Percentiles rank a stretch among this genome's conserved stretches.
phyloP scores from a whole-genome alignment of 495 filamentous ascomycete species.

The Trichoderma erinaceum region DNA sequence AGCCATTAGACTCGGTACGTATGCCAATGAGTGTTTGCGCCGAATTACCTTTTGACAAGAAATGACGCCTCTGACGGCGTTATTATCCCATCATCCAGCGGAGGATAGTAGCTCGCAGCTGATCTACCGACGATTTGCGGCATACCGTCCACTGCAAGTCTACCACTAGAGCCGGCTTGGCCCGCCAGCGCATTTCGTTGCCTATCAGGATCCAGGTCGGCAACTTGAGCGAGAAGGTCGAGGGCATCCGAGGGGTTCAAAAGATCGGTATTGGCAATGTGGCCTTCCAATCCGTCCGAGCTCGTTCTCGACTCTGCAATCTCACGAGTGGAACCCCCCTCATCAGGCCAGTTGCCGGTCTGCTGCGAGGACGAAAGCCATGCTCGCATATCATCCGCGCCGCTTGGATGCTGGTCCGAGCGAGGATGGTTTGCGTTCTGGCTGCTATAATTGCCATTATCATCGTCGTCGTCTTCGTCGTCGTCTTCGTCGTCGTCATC shows the following conservation, averaged over 20 bases:
- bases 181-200: constrained; percentile 15
- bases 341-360: neutral
- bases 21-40: neutral
- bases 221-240: constrained; percentile 42
- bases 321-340: constrained; percentile 1
- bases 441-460: neutral
- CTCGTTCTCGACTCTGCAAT: constrained; percentile 8
- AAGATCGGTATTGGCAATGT: constrained; percentile 34
- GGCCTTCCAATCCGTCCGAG: constrained; percentile 27
- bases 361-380: neutral
- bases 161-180: constrained; percentile 16
- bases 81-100: neutral
- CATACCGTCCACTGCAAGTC: neutral
- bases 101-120: neutral
- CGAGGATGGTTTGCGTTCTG: neutral
- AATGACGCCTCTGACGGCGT: neutral
- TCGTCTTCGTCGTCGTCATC: neutral
- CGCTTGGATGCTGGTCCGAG: constrained; percentile 23
- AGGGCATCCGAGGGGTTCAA: constrained; percentile 44
- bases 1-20: neutral
- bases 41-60: neutral
- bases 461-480: neutral
- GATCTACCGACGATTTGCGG: neutral
- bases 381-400: neutral
- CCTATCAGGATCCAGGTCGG: constrained; percentile 27